Base-by-base conservation (phyloP, 768 basidiomycete species). In the Sporobolomyces pararoseus region DNA sequence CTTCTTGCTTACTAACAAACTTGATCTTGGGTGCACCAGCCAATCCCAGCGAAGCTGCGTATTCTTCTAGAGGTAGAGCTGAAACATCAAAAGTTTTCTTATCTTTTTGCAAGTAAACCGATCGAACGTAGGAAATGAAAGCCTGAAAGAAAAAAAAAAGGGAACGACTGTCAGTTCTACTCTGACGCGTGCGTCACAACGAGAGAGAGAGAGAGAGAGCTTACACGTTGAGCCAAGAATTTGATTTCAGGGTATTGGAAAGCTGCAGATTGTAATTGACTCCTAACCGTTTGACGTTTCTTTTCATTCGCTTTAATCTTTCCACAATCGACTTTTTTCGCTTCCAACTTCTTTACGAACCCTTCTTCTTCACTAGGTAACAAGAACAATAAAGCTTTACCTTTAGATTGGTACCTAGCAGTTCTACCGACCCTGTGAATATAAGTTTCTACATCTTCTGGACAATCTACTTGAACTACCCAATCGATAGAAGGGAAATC, bases 211-310 rank as follows among this genome's bases (percentile, higher is more conserved):
- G 34, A 35, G 10, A 49, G 17, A 46, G 29, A 51, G 23, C 87
- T 66, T 75, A 94, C 94, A 64, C 91, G 82, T 79, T 98, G 95
- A 14, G 88, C 96, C 14, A 99, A 85, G 79, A 97, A 96, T 78
- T 98, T 99, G 80, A 97, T 87, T 79, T 99, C 93, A 0, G 93
- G 90, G 67, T 94, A 92, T 81, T 92, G 87, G 81, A 98, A 99
- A 0, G 89, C 88, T 44, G 96, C 85, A 63, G 86, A 91, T 80
- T 99, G 96, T 52, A 98, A 82, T 79, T 93, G 89, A 72, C 90
- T 90, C 77, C 88, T 85, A 67, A 96, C 86, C 72, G 84, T 86
- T 76, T 76, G 73, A 52, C 89, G 89, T 82, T 94, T 96, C 80
- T 88, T 93, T 57, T 85, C 83, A 74, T 87, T 87, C 72, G 94